A percentile compares a stretch with the other conserved stretches of the same genome.
Conservation (phyloP, 1,139 yeast species). For the Kodamaea plutei region DNA sequence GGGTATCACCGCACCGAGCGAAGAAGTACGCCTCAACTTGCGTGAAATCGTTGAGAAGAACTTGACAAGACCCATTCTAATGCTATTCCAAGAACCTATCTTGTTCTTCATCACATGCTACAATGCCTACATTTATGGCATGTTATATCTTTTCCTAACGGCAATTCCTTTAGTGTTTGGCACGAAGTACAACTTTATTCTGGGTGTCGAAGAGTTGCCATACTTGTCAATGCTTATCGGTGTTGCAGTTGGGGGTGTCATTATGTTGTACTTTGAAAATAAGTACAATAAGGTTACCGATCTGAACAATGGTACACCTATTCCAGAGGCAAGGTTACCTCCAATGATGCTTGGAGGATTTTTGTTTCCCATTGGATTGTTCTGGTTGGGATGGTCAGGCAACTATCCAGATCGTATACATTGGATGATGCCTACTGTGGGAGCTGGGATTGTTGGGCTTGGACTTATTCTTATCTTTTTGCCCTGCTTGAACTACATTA, state of each 20-base stretch:
- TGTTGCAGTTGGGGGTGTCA: slow-evolving; percentile 50
- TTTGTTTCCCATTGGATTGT: slow-evolving; percentile 68
- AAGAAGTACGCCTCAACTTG: slow-evolving; percentile 57
- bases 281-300: slow-evolving; percentile 30
- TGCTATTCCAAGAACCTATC: slow-evolving; percentile 73
- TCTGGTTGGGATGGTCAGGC: slow-evolving; percentile 89
- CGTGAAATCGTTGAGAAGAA: slow-evolving; percentile 67
- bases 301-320: slow-evolving; percentile 53
- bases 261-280: slow-evolving; percentile 27
- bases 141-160: slow-evolving; percentile 69
- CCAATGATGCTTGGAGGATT: slow-evolving; percentile 70
- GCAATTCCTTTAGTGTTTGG: slow-evolving; percentile 76
- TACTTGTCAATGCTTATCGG: slow-evolving; percentile 62
- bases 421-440: slow-evolving; percentile 80
- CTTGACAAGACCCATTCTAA: slow-evolving; percentile 61
- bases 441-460: slow-evolving; percentile 67
- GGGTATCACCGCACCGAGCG: slow-evolving; percentile 85
- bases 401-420: slow-evolving; percentile 61
- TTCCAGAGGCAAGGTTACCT: slow-evolving; percentile 76
- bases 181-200: slow-evolving; percentile 52
- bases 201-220: slow-evolving; percentile 61
- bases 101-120: slow-evolving; percentile 64
- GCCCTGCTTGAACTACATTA: slow-evolving; percentile 72
- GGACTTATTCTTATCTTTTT: slow-evolving; percentile 74
- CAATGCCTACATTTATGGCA: slow-evolving; percentile 81